A percentile compares a stretch with the other conserved stretches of the same genome.
These are phyloP conservation scores for Alternaria incomplexa DNA, from an alignment of 2,329 filamentous ascomycete genomes.

Conservation along the genomic window DNA sequence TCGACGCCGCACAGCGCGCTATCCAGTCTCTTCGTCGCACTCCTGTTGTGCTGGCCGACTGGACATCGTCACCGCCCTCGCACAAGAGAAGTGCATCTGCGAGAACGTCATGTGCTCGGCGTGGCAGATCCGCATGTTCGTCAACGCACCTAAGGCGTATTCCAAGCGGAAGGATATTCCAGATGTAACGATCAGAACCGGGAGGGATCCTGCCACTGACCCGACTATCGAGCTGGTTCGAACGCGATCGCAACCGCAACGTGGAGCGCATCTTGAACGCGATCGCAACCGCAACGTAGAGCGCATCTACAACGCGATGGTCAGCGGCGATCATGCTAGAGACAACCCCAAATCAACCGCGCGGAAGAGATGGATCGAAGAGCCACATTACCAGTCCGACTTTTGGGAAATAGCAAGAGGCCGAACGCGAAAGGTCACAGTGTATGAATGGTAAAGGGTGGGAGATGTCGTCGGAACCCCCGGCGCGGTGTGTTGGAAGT, in stretches of 20 bases:
- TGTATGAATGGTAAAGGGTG: not conserved
- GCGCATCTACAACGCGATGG: constrained; percentile 45
- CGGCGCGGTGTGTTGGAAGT: not conserved
- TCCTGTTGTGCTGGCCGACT: no score
- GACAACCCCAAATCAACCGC: constrained; percentile 42
- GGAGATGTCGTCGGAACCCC: not conserved
- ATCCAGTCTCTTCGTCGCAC: no score
- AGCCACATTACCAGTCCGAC: constrained; percentile 36
- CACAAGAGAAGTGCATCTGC: constrained; percentile 46
- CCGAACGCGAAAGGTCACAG: constrained; percentile 25
- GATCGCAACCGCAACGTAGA: constrained; percentile 28
- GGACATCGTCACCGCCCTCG: constrained; percentile 36
- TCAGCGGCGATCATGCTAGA: constrained; percentile 33
- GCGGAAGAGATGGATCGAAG: constrained; percentile 42
- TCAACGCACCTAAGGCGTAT: constrained; percentile 45
- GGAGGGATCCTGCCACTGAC: constrained; percentile 30
- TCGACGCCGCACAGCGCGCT: no score
- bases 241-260: not conserved
- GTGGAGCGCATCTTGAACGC: not conserved
- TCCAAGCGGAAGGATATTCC: constrained; percentile 17
- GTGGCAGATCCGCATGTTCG: constrained; percentile 46
- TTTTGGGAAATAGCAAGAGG: constrained; percentile 44
- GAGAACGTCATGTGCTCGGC: constrained; percentile 46
- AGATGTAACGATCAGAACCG: constrained; percentile 40
- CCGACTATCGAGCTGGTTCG: constrained; percentile 26